Base-by-base conservation (phyloP, 164 flowering plant species). In the Sextonia rubra region DNA sequence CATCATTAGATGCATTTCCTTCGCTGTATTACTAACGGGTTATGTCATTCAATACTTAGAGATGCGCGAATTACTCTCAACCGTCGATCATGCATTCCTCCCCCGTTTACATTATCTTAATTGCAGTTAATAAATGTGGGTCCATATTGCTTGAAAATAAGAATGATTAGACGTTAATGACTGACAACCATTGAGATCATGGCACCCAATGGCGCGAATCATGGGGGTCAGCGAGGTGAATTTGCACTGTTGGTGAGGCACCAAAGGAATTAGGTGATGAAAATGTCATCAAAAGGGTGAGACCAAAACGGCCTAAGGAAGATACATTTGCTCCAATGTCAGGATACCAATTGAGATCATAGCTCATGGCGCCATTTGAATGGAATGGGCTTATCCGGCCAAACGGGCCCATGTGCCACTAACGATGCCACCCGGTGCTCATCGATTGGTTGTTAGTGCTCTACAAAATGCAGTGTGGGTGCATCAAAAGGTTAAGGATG, bases 141-240 rank as follows among this genome's bases (percentile, higher is more conserved):
- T 23, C 12, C 7, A 29, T 52, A 47, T 4, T 48, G 20, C 25
- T 56, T 69, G 65, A 74, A 74, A 49, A 47, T 24, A 55, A 78
- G 78, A 82, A 84, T 89, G 84, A 86, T 86, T 83, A 79, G 83
- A 79, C 75, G 73, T 80, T 72, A 74, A 80, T 75, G 80, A 26
- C 66, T 68, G 26, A 76, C 77, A 75, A 82, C 79, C 61, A 80
- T 61, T 24, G 60, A 69, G 69, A 82, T 76, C 69, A 52, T 52
- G 58, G 22, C 79, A 69, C 71, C 73, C 76, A 81, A 69, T 61
- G 47, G 69, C n/a, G 52, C 37, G 61, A 81, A 87, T 85, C 72
- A 86, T 86, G 85, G 77, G 68, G 66, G 69, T 65, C 55, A n/a
- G 32, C 84, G 70, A 52, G 58, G 58, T 52, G 73, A 71, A 63